Evolutionary conservation across 1,139 yeast genomes (phyloP).

Genomic region (Candida sojae): DNA sequence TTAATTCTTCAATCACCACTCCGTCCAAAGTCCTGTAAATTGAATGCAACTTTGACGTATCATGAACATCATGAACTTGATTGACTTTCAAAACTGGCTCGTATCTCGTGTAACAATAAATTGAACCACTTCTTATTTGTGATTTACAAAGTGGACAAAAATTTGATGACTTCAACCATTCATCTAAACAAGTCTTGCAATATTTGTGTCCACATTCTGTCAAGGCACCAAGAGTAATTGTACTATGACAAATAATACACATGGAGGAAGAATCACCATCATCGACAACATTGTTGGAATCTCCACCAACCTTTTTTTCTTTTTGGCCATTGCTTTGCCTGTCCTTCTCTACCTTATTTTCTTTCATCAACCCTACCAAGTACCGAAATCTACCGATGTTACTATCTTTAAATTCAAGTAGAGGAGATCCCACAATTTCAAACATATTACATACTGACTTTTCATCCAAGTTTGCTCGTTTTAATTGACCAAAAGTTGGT

Average conservation of each 20-base stretch:
- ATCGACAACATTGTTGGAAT: constrained; percentile 16
- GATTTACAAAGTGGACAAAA: constrained; percentile 82
- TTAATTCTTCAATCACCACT: constrained; percentile 44
- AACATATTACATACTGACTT: neutral
- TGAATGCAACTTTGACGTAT: constrained; percentile 36
- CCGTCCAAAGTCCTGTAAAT: constrained; percentile 53
- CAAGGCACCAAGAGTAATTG: constrained; percentile 72
- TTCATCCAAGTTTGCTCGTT: constrained; percentile 20
- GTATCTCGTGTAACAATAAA: constrained; percentile 60
- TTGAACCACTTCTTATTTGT: constrained; percentile 39
- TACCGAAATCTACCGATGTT: constrained; percentile 61
- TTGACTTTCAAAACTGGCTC: constrained; percentile 51
- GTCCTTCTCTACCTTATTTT: constrained; percentile 11
- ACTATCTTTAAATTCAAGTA: constrained; percentile 27
- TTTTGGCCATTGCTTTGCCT: constrained; percentile 15
- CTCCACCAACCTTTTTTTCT: constrained; percentile 14
- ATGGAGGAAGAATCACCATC: constrained; percentile 30
- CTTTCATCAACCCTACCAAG: constrained; percentile 36
- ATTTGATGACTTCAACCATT: constrained; percentile 61
- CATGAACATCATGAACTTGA: constrained; percentile 29
- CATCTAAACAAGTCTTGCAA: constrained; percentile 72
- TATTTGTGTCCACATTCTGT: constrained; percentile 91
- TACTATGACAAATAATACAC: constrained; percentile 77
- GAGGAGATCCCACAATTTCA: neutral
- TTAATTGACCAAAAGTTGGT: constrained; percentile 20